Evolutionary conservation across 2,329 filamentous ascomycete species (phyloP), one percentile per base, ranked within the genome.

Genomic region (Leptodontidium sp.): DNA sequence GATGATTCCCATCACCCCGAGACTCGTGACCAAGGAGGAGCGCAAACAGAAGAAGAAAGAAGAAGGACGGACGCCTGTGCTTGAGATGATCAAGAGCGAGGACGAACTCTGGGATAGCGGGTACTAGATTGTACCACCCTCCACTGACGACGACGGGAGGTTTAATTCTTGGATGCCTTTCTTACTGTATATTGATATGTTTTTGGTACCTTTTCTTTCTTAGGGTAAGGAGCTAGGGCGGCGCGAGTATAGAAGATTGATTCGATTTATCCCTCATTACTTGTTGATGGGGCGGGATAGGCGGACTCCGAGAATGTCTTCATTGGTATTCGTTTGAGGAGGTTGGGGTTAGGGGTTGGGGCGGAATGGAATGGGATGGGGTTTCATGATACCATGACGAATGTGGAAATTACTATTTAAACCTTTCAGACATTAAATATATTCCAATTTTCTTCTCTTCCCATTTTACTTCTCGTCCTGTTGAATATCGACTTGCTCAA

Each of bases 1-100:
- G 1, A 84, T 92, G 59, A 86, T 93, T 62, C 92, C 92, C 1
- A 87, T 94, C 61, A 94, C 92, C 38, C 91, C 92, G n/a, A 88
- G 87, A 24, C 81, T 95, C 58, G 88, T 93, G 17, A 93, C 89
- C 29, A 88, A 85, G 79, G 86, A 88, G 70, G 91, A 94, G 76
- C 82, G 91, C 35, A 93, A 90, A 84, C 84, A 86, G 77, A 89
- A 88, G 84, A 88, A 84, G 83, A 88, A 85, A 77, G 80, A 89
- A 73, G 87, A 87, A 68, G 88, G 88, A 81, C 57, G 62, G n/a
- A 89, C 87, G 62, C 89, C 88, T 4, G 87, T 88, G 0, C 73
- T 87, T 76, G 83, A 88, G 74, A 85, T 91, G 86, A 89, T 92
- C 8, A 80, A 82, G 80, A 86, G 83, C 73, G 82, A 83, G 17